Conservation (phyloP, 148 eudicot species). For the Dysphania ambrosioides region DNA sequence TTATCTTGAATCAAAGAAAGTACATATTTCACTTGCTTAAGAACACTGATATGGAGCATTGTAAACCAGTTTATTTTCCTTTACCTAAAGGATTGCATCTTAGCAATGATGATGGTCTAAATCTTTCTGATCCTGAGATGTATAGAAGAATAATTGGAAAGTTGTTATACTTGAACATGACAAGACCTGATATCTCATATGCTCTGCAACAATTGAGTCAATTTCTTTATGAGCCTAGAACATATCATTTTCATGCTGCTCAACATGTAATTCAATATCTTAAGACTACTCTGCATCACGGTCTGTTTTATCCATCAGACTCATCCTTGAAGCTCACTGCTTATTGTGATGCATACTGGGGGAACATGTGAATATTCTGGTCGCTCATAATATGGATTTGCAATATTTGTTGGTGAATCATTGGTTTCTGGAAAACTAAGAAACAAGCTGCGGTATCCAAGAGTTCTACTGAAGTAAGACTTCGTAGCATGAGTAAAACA, state of each 20-base stretch:
- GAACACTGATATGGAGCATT: no score
- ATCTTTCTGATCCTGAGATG: background rate
- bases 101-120: background rate
- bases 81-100: background rate
- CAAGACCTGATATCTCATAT: background rate
- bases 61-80: background rate
- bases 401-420: no score
- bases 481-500: no score
- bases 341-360: no score
- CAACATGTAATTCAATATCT: background rate
- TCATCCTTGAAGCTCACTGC: background rate
- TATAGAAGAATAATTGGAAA: constrained; percentile 11
- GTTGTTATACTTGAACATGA: background rate
- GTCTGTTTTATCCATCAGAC: background rate
- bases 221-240: background rate
- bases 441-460: no score
- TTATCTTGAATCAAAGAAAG: background rate
- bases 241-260: background rate
- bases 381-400: no score
- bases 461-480: no score
- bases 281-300: background rate
- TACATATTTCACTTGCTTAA: background rate
- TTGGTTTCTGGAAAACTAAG: no score
- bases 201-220: background rate
- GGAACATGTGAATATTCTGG: no score